A percentile compares a stretch with the other conserved stretches of the same genome.
phyloP scores from a whole-genome alignment of 805 yeast genomes.

The Maudiozyma saulgeensis region DNA sequence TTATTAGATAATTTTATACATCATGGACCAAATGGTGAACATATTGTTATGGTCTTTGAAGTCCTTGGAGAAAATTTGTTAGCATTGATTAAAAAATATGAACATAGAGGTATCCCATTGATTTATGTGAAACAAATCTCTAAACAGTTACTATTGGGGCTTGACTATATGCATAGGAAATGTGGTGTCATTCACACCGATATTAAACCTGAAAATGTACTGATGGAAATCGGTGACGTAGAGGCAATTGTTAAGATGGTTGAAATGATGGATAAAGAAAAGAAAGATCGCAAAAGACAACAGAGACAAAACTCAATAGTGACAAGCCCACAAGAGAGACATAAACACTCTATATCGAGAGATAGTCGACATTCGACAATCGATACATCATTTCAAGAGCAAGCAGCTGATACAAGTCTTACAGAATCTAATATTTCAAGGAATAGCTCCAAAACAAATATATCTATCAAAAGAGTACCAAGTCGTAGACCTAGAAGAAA shows the following conservation, averaged over 20 bases:
- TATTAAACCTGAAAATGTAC: slow-evolving; percentile 67
- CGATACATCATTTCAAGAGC: neutral
- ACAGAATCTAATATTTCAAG: neutral
- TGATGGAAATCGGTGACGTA: slow-evolving; percentile 76
- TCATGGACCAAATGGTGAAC: slow-evolving; percentile 83
- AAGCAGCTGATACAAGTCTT: neutral
- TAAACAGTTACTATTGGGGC: slow-evolving; percentile 62
- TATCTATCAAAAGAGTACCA: slow-evolving; percentile 9
- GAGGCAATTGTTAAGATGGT: slow-evolving; percentile 65
- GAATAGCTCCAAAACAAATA: slow-evolving; percentile 1
- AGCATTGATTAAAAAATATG: slow-evolving; percentile 69
- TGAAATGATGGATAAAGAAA: slow-evolving; percentile 48
- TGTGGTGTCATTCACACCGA: slow-evolving; percentile 74
- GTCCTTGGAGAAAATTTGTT: slow-evolving; percentile 89
- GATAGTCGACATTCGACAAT: neutral
- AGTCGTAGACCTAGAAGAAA: slow-evolving; percentile 51
- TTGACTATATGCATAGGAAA: slow-evolving; percentile 51
- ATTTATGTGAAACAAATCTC: slow-evolving; percentile 73
- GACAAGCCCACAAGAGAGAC: neutral
- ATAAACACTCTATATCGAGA: neutral
- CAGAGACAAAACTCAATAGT: slow-evolving; percentile 31
- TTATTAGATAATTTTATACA: slow-evolving; percentile 79
- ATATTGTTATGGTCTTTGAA: slow-evolving; percentile 95
- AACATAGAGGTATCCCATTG: slow-evolving; percentile 71
- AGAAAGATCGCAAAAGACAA: slow-evolving; percentile 33